phyloP scores from a whole-genome alignment of 495 filamentous ascomycete species.

The Aspergillus ostianus region DNA sequence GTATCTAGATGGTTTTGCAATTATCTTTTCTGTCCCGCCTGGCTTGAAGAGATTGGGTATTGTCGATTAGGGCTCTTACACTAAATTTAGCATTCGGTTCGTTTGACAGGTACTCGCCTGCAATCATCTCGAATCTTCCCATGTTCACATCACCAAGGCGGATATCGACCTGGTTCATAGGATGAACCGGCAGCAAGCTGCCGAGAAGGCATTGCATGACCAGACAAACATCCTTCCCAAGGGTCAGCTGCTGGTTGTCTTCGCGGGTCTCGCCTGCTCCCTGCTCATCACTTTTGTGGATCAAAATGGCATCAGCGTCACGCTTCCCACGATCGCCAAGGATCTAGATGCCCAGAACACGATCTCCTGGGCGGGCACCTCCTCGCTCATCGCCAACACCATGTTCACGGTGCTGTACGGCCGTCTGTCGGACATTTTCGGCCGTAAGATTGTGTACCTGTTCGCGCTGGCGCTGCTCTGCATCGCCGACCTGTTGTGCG shows the following conservation, averaged over 20 bases:
- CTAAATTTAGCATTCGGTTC: background rate
- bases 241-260: slow-evolving; percentile 55
- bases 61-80: too few relatives aligned
- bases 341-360: slow-evolving; percentile 56
- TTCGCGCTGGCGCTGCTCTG: slow-evolving; percentile 47
- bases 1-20: background rate
- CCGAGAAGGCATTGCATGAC: slow-evolving; percentile 46
- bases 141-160: background rate
- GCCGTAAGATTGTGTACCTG: slow-evolving; percentile 52
- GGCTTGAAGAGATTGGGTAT: background rate
- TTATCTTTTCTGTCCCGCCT: background rate
- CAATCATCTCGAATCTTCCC: background rate
- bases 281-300: slow-evolving; percentile 60
- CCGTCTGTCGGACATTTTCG: slow-evolving; percentile 58
- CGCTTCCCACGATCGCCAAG: slow-evolving; percentile 57
- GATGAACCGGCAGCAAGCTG: slow-evolving; percentile 41
- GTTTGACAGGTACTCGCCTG: background rate
- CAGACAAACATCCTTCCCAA: slow-evolving; percentile 60
- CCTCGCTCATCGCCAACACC: slow-evolving; percentile 70
- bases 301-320: slow-evolving; percentile 61
- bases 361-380: slow-evolving; percentile 77
- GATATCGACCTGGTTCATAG: background rate
- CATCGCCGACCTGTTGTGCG: slow-evolving; percentile 53
- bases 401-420: slow-evolving; percentile 65
- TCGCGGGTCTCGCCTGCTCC: slow-evolving; percentile 50